Evolutionary conservation across 2,329 filamentous ascomycete genomes (phyloP).

Genomic region (Fusarium sp.): DNA sequence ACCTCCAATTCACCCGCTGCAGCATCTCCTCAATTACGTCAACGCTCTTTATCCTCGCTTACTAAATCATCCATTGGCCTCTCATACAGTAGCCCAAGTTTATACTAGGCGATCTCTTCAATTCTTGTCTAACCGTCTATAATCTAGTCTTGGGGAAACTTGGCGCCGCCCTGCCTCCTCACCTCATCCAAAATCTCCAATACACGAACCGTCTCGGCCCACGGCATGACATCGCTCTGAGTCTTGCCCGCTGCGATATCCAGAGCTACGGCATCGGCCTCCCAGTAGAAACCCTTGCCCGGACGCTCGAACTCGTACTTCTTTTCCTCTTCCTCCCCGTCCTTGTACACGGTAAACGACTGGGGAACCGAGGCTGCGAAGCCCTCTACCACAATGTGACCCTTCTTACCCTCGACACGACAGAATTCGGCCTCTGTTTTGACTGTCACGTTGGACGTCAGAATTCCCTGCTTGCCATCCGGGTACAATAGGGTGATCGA

Average conservation of each 20-base stretch:
- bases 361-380: constrained; percentile 51
- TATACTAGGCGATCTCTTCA: no score
- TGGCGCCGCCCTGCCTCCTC: constrained; percentile 52
- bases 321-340: constrained; percentile 47
- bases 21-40: no score
- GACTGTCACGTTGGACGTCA: constrained; percentile 56
- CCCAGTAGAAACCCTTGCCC: constrained; percentile 60
- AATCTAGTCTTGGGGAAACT: constrained; percentile 49
- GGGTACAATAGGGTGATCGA: constrained; percentile 59
- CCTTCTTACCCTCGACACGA: constrained; percentile 59
- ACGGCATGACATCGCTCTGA: constrained; percentile 61
- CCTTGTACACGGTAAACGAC: constrained; percentile 55
- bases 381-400: constrained; percentile 57
- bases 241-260: constrained; percentile 57
- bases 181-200: constrained; percentile 65
- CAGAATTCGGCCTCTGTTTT: constrained; percentile 50
- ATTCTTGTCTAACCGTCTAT: not conserved
- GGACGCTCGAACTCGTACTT: constrained; percentile 56
- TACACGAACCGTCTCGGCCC: constrained; percentile 62
- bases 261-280: constrained; percentile 61
- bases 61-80: no score
- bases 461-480: constrained; percentile 58
- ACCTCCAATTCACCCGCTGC: no score
- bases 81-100: no score
- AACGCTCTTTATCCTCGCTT: no score